Base-by-base conservation (phyloP, 2,329 filamentous ascomycete genomes). In the Colletotrichum tropicale region DNA sequence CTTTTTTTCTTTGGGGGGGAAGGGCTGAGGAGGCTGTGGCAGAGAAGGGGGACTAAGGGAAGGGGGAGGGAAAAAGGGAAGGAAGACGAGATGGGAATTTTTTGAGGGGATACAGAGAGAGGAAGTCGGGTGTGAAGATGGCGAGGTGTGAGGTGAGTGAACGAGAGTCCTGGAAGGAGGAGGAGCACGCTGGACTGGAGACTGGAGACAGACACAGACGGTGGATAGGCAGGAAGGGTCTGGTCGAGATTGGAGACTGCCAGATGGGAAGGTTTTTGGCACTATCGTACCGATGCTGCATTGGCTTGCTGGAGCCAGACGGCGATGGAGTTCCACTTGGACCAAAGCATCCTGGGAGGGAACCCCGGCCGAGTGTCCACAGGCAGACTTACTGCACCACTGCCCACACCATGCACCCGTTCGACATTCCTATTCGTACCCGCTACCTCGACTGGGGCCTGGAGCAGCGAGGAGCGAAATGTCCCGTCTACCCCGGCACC, bases 201-300 rank as follows among this genome's bases (percentile, higher is more conserved):
- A 24, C 52, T 38, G 43, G 43, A 48, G 43, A 48, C 43, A 48
- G 43, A 48, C 38, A 43, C 38, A 43, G 38, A 43, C 38, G 18
- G 38, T 43, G 38, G 38, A 43, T 43, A 43, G 38, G 18, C 18
- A 43, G 43, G 43, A 48, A 48, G 43, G 18, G 24, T 64, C 60
- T 61, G 21, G 48, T 66, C 34, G 70, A 75, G 73, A 65, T 69
- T 77, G 70, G 74, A 77, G 65, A 76, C 76, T 76, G 75, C 66
- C 66, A 76, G 70, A 77, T 68, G 76, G 68, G 74, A 76, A 76
- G 76, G 69, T 75, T 77, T 61, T 74, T 69, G 64, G 64, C 34
- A 48, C 43, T 48, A 74, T 76, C 48, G 75, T 74, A 71, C 65
- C 74, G 77, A 65, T 77, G 77, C 56, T 75, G 73, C 73, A 75